Conservation (phyloP, 805 yeast genomes). For the Candida ascalaphidarum region DNA sequence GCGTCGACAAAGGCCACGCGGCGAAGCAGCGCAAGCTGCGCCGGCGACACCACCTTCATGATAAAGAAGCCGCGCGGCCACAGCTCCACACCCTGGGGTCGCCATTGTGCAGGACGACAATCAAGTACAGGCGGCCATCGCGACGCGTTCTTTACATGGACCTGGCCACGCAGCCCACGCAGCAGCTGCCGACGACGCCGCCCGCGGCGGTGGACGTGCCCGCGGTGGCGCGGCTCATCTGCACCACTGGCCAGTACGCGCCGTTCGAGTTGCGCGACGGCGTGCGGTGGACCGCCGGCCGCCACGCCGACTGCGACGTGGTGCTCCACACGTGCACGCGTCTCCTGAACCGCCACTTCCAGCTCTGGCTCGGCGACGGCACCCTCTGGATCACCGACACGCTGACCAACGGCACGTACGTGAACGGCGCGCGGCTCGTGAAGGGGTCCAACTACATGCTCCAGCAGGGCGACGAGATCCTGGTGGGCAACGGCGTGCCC, state of each 20-base stretch:
- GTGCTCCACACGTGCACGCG: constrained; percentile 50
- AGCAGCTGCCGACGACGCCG: constrained; percentile 9
- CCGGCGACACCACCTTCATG: too few species aligned
- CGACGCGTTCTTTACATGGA: too few species aligned
- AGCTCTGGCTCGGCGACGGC: constrained; percentile 53
- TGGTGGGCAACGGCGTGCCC: constrained; percentile 81
- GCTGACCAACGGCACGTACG: constrained; percentile 89
- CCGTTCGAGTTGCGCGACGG: constrained; percentile 32
- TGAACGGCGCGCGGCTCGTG: constrained; percentile 66
- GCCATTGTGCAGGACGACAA: too few species aligned
- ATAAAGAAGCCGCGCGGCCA: too few species aligned
- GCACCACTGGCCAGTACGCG: constrained; percentile 49
- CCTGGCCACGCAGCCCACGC: constrained; percentile 17
- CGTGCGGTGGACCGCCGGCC: constrained; percentile 63
- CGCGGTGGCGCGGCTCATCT: constrained; percentile 47
- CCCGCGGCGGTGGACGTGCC: constrained; percentile 11
- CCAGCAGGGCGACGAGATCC: constrained; percentile 88
- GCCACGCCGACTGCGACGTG: constrained; percentile 61
- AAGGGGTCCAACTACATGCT: constrained; percentile 74
- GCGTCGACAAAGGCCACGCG: constrained; percentile 66
- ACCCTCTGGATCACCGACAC: constrained; percentile 59
- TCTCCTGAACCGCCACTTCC: constrained; percentile 67
- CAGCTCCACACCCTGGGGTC: too few species aligned
- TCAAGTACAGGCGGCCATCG: too few species aligned
- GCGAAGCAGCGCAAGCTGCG: too few species aligned